A percentile compares a stretch with the other conserved stretches of the same genome.
These are phyloP conservation scores for Heteromeles arbutifolia DNA, from an alignment of 306 rosid species.

Conservation along the genomic window DNA sequence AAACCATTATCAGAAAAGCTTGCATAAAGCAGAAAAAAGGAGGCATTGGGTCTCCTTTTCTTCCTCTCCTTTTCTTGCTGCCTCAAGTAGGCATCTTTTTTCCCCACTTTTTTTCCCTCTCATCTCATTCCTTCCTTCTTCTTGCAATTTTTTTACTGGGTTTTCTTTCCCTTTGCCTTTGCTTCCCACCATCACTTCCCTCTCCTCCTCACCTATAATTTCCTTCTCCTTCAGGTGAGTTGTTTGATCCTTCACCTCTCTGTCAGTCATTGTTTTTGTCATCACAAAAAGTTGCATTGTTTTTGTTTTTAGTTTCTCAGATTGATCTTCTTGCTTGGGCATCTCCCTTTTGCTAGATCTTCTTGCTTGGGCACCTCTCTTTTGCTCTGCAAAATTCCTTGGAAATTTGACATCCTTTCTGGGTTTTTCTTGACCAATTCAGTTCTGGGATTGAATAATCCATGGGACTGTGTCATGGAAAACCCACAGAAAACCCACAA, in stretches of 20 bases:
- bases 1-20: constrained; percentile 33
- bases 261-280: constrained; percentile 18
- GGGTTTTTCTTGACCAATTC: constrained; percentile 18
- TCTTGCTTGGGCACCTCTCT: constrained; percentile 11
- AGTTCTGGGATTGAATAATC: constrained; percentile 8
- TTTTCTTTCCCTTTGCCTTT: constrained; percentile 19
- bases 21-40: constrained; percentile 57
- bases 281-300: constrained; percentile 32
- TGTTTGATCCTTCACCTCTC: constrained; percentile 14
- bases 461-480: constrained; percentile 49
- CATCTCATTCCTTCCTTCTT: constrained; percentile 36
- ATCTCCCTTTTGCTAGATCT: constrained; percentile 15
- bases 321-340: constrained; percentile 16
- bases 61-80: constrained; percentile 53
- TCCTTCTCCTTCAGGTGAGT: constrained; percentile 33
- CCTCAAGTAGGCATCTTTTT: constrained; percentile 76
- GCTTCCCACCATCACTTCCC: constrained; percentile 22
- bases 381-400: constrained; percentile 9
- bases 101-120: constrained; percentile 42
- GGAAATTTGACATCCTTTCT: constrained; percentile 23
- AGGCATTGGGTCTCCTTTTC: constrained; percentile 17
- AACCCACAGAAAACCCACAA: constrained; percentile 26
- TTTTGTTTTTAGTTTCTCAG: constrained; percentile 26
- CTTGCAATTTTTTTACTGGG: constrained; percentile 16
- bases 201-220: constrained; percentile 23